phyloP scores from a whole-genome alignment of 345 rosid genomes.

The Microcos paniculata region DNA sequence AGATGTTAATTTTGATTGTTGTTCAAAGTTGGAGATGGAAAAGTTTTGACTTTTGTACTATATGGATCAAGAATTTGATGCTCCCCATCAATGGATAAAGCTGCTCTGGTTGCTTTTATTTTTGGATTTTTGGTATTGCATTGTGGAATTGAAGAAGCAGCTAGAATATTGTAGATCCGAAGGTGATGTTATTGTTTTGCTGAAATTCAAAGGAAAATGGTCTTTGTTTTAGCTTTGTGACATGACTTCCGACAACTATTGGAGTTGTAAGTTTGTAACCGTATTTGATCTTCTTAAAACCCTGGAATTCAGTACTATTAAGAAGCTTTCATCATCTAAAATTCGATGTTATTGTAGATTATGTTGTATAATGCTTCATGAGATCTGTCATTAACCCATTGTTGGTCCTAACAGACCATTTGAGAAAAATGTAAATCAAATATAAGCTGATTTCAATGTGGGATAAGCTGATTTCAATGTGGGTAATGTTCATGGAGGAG shows the following conservation, averaged over 20 bases:
- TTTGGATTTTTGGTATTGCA: neutral
- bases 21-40: neutral
- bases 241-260: neutral
- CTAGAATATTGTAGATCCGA: neutral
- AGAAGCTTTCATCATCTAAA: neutral
- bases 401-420: neutral
- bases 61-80: conserved; percentile 9
- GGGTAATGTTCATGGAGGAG: neutral
- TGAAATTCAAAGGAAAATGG: neutral
- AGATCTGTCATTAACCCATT: neutral
- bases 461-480: too few species aligned
- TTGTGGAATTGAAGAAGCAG: neutral
- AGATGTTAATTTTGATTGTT: neutral
- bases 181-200: neutral
- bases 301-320: neutral
- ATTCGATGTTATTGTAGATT: neutral
- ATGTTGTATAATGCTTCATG: neutral
- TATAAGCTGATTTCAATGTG: neutral
- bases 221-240: neutral
- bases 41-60: conserved; percentile 3
- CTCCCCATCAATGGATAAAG: neutral
- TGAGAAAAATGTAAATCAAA: neutral
- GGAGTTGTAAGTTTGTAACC: neutral
- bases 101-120: neutral
- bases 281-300: neutral